Conservation (phyloP, 208 protist genomes). For the Leishmania tropica region DNA sequence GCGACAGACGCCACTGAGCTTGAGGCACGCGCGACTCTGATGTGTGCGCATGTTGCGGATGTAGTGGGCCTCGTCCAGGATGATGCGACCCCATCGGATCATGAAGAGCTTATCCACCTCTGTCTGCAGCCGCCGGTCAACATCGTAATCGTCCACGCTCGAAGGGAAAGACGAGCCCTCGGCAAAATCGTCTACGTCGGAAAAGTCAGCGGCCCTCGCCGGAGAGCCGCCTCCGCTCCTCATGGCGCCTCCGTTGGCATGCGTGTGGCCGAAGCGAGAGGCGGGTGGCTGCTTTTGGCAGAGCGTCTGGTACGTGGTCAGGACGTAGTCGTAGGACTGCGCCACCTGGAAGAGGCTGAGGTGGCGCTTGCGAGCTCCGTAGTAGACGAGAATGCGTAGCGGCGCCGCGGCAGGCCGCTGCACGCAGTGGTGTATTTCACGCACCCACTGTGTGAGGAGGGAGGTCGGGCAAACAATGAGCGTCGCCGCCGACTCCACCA, state of each 20-base stretch:
- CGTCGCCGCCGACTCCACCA: constrained; percentile 63
- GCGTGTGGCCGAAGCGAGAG: not conserved
- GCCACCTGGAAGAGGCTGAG: constrained; percentile 53
- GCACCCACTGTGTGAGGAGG: constrained; percentile 72
- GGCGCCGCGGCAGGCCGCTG: constrained; percentile 27
- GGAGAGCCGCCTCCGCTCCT: not conserved
- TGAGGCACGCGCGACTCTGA: constrained; percentile 47
- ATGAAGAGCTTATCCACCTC: constrained; percentile 63
- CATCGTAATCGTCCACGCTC: constrained; percentile 7
- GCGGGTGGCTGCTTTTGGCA: constrained; percentile 34
- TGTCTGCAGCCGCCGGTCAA: constrained; percentile 26
- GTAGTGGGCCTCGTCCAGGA: constrained; percentile 92
- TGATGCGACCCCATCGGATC: constrained; percentile 85
- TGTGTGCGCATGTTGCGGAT: constrained; percentile 75
- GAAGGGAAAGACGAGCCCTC: not conserved
- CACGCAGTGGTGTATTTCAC: constrained; percentile 60
- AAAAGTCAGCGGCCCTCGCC: not conserved
- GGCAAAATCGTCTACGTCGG: constrained; percentile 2
- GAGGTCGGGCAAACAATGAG: constrained; percentile 79
- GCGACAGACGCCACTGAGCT: constrained; percentile 43
- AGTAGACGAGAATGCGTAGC: constrained; percentile 70
- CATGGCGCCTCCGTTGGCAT: not conserved
- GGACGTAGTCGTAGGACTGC: constrained; percentile 84
- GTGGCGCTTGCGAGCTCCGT: constrained; percentile 51
- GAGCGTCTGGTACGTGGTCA: constrained; percentile 74